Conservation (phyloP, 768 basidiomycete genomes). For the Clavulina sp. region DNA sequence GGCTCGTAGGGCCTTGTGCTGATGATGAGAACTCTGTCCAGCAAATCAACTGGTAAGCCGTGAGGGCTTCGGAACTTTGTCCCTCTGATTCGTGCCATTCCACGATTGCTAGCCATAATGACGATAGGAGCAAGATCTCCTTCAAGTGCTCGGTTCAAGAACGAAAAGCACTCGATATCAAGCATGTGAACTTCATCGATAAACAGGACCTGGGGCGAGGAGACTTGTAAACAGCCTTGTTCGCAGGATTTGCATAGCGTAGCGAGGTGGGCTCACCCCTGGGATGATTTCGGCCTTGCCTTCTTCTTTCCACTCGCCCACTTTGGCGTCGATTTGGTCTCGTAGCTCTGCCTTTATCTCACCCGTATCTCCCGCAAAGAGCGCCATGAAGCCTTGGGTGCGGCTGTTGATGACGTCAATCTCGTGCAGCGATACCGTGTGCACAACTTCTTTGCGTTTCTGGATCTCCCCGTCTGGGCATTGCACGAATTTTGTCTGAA, state of each 20-base stretch:
- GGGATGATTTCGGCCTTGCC: conserved; percentile 97
- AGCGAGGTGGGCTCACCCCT: conserved; percentile 39
- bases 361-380: conserved; percentile 91
- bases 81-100: conserved; percentile 85
- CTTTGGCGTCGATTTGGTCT: conserved; percentile 92
- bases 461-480: conserved; percentile 97
- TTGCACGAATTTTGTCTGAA: conserved; percentile 91
- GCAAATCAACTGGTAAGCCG: conserved; percentile 82
- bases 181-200: conserved; percentile 99
- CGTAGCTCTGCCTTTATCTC: conserved; percentile 96
- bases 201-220: conserved; percentile 59
- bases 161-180: conserved; percentile 98
- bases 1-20: conserved; percentile 72
- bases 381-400: conserved; percentile 93
- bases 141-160: conserved; percentile 90
- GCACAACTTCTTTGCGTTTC: conserved; percentile 91
- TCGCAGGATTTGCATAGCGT: not conserved
- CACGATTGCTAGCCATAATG: conserved; percentile 96
- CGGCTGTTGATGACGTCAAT: conserved; percentile 99
- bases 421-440: conserved; percentile 94
- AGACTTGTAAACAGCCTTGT: not conserved
- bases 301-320: conserved; percentile 95
- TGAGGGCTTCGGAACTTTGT: conserved; percentile 91
- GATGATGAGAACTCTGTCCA: conserved; percentile 92
- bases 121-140: conserved; percentile 86